These are phyloP conservation scores for Brassica juncea DNA, from an alignment of 345 rosid genomes.

Conservation along the genomic window DNA sequence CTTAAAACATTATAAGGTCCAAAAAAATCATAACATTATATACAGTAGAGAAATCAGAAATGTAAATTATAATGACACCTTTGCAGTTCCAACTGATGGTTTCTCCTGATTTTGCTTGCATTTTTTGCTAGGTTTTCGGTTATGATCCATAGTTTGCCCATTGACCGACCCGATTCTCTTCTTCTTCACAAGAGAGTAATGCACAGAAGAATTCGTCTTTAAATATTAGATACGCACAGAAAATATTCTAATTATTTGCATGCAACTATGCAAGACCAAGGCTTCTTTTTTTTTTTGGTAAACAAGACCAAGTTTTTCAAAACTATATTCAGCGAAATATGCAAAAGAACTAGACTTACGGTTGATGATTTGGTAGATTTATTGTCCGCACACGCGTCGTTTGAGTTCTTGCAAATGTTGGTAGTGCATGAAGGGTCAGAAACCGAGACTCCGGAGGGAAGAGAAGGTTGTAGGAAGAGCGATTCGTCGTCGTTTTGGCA, in stretches of 20 bases:
- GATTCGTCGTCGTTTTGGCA: constrained; percentile 35
- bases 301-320: neutral
- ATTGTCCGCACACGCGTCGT: constrained; percentile 12
- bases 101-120: constrained; percentile 51
- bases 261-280: constrained; percentile 8
- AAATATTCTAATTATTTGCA: neutral
- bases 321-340: neutral
- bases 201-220: neutral
- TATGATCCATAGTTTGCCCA: constrained; percentile 32
- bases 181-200: constrained; percentile 41
- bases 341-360: constrained; percentile 8
- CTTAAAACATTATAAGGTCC: neutral
- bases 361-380: constrained; percentile 20
- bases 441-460: constrained; percentile 14
- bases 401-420: constrained; percentile 22
- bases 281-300: neutral
- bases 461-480: constrained; percentile 34
- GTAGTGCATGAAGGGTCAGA: constrained; percentile 36
- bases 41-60: neutral
- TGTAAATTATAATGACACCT: constrained; percentile 44
- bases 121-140: constrained; percentile 49
- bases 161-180: constrained; percentile 47
- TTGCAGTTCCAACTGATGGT: constrained; percentile 46
- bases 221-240: neutral
- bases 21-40: neutral